These are phyloP conservation scores for Cytospora paraplurivora DNA, from an alignment of 2,329 filamentous ascomycete genomes.

Conservation along the genomic window DNA sequence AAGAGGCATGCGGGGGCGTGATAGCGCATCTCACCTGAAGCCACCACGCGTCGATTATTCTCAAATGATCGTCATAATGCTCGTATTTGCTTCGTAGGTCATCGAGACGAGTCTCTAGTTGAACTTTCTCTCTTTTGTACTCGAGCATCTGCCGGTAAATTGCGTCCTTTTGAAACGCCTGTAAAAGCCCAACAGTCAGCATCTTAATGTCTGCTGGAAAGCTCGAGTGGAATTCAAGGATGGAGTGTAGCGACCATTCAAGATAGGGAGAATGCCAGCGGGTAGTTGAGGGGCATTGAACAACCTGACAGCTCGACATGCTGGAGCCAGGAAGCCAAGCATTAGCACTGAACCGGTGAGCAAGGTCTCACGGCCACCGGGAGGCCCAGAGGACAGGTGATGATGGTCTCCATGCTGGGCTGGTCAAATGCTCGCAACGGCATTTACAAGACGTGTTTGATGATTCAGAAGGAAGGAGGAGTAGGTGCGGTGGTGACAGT, in stretches of 20 bases:
- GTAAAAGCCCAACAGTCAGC: conserved; percentile 44
- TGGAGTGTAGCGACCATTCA: conserved; percentile 29
- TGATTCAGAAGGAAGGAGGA: conserved; percentile 3
- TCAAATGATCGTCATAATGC: conserved; percentile 90
- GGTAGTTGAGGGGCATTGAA: conserved; percentile 25
- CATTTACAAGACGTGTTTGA: neutral
- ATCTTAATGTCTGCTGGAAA: conserved; percentile 33
- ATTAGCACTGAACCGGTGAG: conserved; percentile 45
- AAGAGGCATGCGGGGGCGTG: conserved; percentile 22
- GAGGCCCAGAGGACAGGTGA: conserved; percentile 33
- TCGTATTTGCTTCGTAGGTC: conserved; percentile 76
- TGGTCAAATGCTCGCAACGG: neutral
- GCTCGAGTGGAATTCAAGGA: conserved; percentile 34
- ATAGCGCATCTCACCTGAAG: conserved; percentile 68
- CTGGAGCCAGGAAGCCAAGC: conserved; percentile 48
- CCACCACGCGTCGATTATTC: conserved; percentile 91
- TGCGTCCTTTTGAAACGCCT: conserved; percentile 94
- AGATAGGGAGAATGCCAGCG: conserved; percentile 24
- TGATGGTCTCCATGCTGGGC: neutral
- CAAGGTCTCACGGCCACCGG: conserved; percentile 32
- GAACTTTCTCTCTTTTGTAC: conserved; percentile 87
- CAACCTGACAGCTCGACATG: conserved; percentile 42
- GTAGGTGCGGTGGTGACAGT: conserved; percentile 12
- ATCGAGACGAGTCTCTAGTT: conserved; percentile 77
- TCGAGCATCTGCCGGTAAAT: conserved; percentile 98